Evolutionary conservation across 2,329 filamentous ascomycete species (phyloP).

Genomic region (Xylariales sp.): DNA sequence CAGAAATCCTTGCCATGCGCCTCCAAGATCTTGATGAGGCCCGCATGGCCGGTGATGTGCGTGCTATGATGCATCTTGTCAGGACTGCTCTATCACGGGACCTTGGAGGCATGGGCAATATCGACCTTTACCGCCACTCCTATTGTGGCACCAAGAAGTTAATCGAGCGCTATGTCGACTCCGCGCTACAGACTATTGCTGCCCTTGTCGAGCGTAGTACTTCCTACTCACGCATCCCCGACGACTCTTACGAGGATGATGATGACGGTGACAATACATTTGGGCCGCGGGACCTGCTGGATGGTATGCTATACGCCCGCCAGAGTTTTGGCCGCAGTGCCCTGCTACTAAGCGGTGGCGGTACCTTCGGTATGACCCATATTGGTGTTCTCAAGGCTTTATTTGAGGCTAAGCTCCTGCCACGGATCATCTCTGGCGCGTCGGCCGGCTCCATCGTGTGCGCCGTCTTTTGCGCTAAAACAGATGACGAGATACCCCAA

Average conservation of each 20-base stretch:
- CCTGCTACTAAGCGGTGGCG: conserved; percentile 84
- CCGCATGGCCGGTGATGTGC: conserved; percentile 75
- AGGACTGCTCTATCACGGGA: conserved; percentile 84
- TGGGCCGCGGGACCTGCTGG: conserved; percentile 70
- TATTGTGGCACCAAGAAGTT: conserved; percentile 87
- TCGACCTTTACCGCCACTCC: conserved; percentile 83
- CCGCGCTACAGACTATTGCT: conserved; percentile 78
- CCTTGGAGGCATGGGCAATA: conserved; percentile 86
- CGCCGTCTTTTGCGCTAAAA: conserved; percentile 80
- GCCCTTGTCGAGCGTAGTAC: conserved; percentile 73
- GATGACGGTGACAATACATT: conserved; percentile 49
- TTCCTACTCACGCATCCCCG: conserved; percentile 53
- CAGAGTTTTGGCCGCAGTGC: conserved; percentile 89
- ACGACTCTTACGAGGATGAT: conserved; percentile 45
- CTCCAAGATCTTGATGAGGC: conserved; percentile 80
- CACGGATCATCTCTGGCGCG: conserved; percentile 87
- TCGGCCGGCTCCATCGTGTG: conserved; percentile 90
- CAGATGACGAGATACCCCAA: conserved; percentile 79
- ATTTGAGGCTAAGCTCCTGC: conserved; percentile 78
- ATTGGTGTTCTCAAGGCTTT: conserved; percentile 87
- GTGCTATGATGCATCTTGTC: conserved; percentile 81
- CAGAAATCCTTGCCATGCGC: conserved; percentile 74
- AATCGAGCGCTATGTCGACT: conserved; percentile 88
- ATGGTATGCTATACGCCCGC: conserved; percentile 76
- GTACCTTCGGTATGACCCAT: conserved; percentile 92